These are phyloP conservation scores for Verbascum thapsus DNA, from an alignment of 257 asterid genomes.

Conservation along the genomic window DNA sequence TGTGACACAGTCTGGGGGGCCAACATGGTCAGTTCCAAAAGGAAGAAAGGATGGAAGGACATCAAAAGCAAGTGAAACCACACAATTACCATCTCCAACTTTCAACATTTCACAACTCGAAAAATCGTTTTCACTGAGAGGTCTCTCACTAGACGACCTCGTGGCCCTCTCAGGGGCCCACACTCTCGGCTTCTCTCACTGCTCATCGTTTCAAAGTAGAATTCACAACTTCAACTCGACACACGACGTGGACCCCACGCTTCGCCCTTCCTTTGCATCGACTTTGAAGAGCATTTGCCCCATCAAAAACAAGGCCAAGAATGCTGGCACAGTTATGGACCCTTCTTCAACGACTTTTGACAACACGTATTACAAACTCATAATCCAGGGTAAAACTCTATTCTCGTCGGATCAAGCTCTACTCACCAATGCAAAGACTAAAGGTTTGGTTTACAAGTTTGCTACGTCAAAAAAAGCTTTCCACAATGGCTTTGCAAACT, in stretches of 20 bases:
- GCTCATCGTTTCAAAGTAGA: slow-evolving; percentile 66
- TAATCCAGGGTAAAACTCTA: slow-evolving; percentile 51
- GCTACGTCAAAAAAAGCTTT: slow-evolving; percentile 68
- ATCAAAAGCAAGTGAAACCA: slow-evolving; percentile 71
- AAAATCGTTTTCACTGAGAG: slow-evolving; percentile 61
- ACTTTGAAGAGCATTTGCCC: slow-evolving; percentile 57
- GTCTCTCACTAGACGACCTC: slow-evolving; percentile 59
- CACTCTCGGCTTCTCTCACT: slow-evolving; percentile 83
- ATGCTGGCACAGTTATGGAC: slow-evolving; percentile 71
- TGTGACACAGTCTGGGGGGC: slow-evolving; percentile 69
- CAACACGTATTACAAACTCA: slow-evolving; percentile 64
- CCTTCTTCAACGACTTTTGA: slow-evolving; percentile 73
- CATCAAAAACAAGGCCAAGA: slow-evolving; percentile 42
- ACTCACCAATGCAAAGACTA: slow-evolving; percentile 52
- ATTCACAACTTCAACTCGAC: slow-evolving; percentile 70
- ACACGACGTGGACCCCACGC: slow-evolving; percentile 68
- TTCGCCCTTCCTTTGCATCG: slow-evolving; percentile 65
- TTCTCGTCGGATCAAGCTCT: slow-evolving; percentile 78
- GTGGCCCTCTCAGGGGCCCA: slow-evolving; percentile 88
- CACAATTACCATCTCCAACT: slow-evolving; percentile 61
- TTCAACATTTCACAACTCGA: slow-evolving; percentile 63
- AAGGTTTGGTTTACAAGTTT: slow-evolving; percentile 50
- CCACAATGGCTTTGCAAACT: slow-evolving; percentile 56
- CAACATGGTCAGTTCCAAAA: slow-evolving; percentile 69
- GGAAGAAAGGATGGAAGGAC: slow-evolving; percentile 81